These are phyloP conservation scores for Vitis rotundifolia DNA, from an alignment of 164 flowering plant species.

Conservation along the genomic window DNA sequence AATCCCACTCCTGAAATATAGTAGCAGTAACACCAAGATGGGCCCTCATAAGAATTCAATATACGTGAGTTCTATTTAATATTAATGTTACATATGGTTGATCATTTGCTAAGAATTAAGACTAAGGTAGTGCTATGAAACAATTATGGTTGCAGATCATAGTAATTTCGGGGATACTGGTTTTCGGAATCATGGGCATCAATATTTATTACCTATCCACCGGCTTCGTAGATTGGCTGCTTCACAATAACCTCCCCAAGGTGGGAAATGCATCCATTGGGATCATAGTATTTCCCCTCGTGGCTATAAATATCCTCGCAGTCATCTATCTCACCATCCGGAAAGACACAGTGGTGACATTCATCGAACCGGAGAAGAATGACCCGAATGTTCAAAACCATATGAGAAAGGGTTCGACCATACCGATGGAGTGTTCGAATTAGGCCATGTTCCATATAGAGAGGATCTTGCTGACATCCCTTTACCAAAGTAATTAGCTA, in stretches of 20 bases:
- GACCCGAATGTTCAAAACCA: constrained; percentile 29
- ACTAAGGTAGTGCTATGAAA: not conserved
- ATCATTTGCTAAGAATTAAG: not conserved
- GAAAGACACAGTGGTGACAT: constrained; percentile 66
- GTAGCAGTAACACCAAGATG: constrained; percentile 85
- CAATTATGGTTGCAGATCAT: constrained; percentile 53
- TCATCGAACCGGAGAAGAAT: constrained; percentile 39
- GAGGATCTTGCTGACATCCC: constrained; percentile 74
- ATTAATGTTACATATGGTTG: not conserved
- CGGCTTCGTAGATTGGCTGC: constrained; percentile 66
- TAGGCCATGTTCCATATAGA: constrained; percentile 42
- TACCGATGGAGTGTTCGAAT: not conserved
- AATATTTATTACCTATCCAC: constrained; percentile 80
- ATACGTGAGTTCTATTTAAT: constrained; percentile 41
- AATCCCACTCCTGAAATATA: constrained; percentile 92
- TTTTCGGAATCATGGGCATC: constrained; percentile 69
- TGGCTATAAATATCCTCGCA: constrained; percentile 61
- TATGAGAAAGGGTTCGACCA: constrained; percentile 37
- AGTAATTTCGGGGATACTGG: constrained; percentile 71
- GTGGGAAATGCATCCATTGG: constrained; percentile 74
- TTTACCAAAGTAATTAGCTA: constrained; percentile 32
- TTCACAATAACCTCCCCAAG: constrained; percentile 59
- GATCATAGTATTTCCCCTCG: constrained; percentile 71
- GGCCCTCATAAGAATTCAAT: constrained; percentile 94
- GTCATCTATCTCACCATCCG: constrained; percentile 68